A percentile compares a stretch with the other conserved stretches of the same genome.
phyloP scores from a whole-genome alignment of 139 green algal genomes.

The Chlorella sp. region DNA sequence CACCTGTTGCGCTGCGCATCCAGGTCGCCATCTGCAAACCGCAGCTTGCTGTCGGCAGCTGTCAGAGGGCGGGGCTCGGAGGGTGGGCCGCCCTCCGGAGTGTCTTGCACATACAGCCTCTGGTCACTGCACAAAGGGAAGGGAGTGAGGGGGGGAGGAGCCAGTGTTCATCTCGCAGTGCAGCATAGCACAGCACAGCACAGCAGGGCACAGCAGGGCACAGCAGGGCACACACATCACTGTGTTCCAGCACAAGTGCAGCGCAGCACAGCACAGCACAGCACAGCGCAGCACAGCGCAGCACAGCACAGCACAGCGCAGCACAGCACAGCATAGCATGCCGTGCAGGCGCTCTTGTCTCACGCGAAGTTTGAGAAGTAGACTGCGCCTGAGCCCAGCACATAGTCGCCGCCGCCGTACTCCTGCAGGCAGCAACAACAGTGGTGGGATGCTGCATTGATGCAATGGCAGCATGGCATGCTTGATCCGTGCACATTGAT shows the following conservation, averaged over 20 bases:
- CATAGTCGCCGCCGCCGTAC: conserved; percentile 72
- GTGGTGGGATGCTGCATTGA: too few species aligned
- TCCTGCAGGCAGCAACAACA: conserved; percentile 51
- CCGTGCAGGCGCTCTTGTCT: not conserved
- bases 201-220: not conserved
- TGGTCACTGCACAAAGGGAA: conserved; percentile 60
- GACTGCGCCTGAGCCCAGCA: conserved; percentile 39
- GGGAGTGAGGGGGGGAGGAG: not conserved
- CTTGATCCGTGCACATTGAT: too few species aligned
- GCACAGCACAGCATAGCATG: not conserved
- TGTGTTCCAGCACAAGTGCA: not conserved
- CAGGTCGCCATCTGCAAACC: conserved; percentile 65
- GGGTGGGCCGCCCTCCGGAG: not conserved
- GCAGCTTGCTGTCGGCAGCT: conserved; percentile 42
- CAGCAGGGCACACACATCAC: not conserved
- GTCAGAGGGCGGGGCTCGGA: conserved; percentile 46
- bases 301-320: not conserved
- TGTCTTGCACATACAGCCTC: conserved; percentile 66
- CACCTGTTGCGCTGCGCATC: conserved; percentile 51
- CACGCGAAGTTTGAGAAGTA: conserved; percentile 80
- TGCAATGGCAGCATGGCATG: too few species aligned
- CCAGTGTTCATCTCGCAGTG: too few species aligned
- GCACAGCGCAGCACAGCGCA: not conserved
- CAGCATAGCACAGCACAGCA: not conserved
- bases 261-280: not conserved